Conservation (phyloP, 2,329 filamentous ascomycete species). For the Arthroderma sp. region DNA sequence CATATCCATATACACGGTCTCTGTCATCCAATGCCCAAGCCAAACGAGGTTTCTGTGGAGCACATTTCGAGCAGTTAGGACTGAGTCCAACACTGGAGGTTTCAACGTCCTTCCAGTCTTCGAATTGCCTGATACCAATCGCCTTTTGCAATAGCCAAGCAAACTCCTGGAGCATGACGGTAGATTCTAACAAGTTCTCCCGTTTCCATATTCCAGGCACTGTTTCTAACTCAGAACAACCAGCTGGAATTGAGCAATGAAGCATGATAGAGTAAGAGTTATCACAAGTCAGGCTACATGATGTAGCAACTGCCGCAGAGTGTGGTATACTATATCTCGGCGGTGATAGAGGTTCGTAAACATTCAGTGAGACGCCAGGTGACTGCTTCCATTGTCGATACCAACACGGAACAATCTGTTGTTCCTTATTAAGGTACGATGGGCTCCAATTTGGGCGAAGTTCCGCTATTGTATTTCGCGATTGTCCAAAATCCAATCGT, state of each 20-base stretch:
- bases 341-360: slow-evolving; percentile 14
- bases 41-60: slow-evolving; percentile 24
- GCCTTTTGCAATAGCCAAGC: slow-evolving; percentile 26
- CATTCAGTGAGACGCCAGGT: slow-evolving; percentile 16
- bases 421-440: slow-evolving; percentile 15
- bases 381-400: slow-evolving; percentile 22
- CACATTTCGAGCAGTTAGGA: slow-evolving; percentile 21
- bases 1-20: slow-evolving; percentile 33
- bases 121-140: slow-evolving; percentile 18
- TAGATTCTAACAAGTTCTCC: slow-evolving; percentile 20
- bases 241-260: slow-evolving; percentile 18
- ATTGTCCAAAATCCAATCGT: slow-evolving; percentile 36
- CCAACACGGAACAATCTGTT: slow-evolving; percentile 21
- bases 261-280: slow-evolving; percentile 24
- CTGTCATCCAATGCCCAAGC: slow-evolving; percentile 24
- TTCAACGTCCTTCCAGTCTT: slow-evolving; percentile 21
- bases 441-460: slow-evolving; percentile 39
- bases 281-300: slow-evolving; percentile 20
- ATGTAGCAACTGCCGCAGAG: slow-evolving; percentile 11
- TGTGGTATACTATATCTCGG: slow-evolving; percentile 18
- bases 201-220: slow-evolving; percentile 19
- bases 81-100: not conserved
- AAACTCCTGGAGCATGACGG: slow-evolving; percentile 18
- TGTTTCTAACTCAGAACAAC: slow-evolving; percentile 14
- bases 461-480: slow-evolving; percentile 36